These are phyloP conservation scores for Ustilago sp. DNA, from an alignment of 1,284 basidiomycete species.

Conservation along the genomic window DNA sequence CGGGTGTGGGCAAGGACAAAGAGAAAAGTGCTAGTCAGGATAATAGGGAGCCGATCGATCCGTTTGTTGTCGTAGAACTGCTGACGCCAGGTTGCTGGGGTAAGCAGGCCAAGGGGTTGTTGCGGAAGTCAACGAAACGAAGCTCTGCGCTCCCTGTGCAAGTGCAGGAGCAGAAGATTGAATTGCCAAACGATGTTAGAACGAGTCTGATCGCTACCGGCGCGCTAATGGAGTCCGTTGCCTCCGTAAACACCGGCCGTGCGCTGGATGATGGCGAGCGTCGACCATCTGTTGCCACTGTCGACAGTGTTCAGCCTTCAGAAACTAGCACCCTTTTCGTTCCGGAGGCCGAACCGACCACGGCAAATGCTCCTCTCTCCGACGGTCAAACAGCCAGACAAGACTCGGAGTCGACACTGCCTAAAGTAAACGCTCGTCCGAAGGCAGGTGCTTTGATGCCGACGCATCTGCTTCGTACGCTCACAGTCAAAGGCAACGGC, in stretches of 20 bases:
- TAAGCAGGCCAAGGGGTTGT: constrained; percentile 43
- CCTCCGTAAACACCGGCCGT: not conserved
- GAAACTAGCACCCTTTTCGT: not conserved
- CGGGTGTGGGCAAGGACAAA: constrained; percentile 44
- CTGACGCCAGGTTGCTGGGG: constrained; percentile 57
- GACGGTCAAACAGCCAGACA: not conserved
- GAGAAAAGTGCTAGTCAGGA: constrained; percentile 33
- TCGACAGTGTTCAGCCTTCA: not conserved
- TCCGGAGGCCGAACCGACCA: not conserved
- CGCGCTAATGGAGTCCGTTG: not conserved
- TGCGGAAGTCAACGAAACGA: constrained; percentile 18
- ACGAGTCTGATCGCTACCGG: not conserved
- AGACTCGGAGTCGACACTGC: not conserved
- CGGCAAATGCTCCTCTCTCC: not conserved
- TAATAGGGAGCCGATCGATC: constrained; percentile 53
- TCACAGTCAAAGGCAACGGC: constrained; percentile 57
- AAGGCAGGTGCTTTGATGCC: constrained; percentile 8
- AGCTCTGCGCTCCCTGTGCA: not conserved
- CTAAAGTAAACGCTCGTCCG: not conserved
- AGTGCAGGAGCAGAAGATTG: not conserved
- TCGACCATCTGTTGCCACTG: not conserved
- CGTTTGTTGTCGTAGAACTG: constrained; percentile 57
- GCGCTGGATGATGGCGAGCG: not conserved
- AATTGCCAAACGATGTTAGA: not conserved
- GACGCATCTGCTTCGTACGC: constrained; percentile 37